phyloP scores from a whole-genome alignment of 805 yeast species.

The Metschnikowia aberdeeniae region DNA sequence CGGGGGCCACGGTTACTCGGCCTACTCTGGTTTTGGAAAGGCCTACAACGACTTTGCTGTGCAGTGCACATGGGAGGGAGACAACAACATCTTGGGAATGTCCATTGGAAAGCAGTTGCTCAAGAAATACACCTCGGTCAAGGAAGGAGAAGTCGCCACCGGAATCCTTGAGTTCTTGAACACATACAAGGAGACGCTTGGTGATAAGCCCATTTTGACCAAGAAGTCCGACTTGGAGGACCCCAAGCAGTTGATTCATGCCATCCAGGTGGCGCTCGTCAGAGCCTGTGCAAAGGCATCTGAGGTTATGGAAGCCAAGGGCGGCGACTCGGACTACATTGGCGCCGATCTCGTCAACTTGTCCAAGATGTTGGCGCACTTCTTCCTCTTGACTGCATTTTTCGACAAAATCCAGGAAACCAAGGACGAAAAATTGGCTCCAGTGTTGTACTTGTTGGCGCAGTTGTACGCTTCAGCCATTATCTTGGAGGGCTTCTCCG shows the following conservation, averaged over 20 bases:
- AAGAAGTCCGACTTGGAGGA: constrained; percentile 18
- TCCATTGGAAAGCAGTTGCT: constrained; percentile 77
- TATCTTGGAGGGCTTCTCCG: constrained; percentile 63
- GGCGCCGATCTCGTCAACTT: constrained; percentile 44
- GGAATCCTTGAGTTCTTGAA: constrained; percentile 45
- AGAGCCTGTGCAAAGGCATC: constrained; percentile 34
- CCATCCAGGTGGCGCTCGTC: constrained; percentile 34
- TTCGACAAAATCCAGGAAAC: constrained; percentile 32
- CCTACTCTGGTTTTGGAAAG: constrained; percentile 88
- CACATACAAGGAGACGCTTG: constrained; percentile 24
- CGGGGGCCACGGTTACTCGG: constrained; percentile 95
- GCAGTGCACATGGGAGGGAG: constrained; percentile 99
- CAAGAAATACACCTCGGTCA: constrained; percentile 41
- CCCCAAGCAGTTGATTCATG: constrained; percentile 21
- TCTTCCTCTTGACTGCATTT: constrained; percentile 42
- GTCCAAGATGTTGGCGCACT: constrained; percentile 50
- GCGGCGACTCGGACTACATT: constrained; percentile 43
- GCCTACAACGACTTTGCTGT: constrained; percentile 94
- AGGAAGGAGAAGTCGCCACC: constrained; percentile 38
- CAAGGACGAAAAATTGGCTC: constrained; percentile 39
- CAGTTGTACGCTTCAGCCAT: constrained; percentile 55
- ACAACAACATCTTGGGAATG: constrained; percentile 80
- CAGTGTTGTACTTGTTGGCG: constrained; percentile 51
- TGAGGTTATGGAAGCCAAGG: constrained; percentile 27
- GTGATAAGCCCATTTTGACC: constrained; percentile 28